Evolutionary conservation across 768 basidiomycete species (phyloP).

Genomic region (Rubroboletus pulcherrimus): DNA sequence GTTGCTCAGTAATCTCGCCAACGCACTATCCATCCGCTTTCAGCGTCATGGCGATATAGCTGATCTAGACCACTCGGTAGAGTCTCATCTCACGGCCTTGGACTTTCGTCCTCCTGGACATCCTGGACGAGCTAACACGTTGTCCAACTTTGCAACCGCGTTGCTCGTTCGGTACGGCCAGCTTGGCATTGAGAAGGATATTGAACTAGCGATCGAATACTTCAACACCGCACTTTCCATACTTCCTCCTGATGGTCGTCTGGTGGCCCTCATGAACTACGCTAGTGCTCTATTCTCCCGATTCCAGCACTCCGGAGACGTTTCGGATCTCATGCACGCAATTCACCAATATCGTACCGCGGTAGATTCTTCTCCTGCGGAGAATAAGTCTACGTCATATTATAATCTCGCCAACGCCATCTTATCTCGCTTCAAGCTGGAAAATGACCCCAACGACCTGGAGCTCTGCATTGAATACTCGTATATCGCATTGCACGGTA

Average conservation of each 20-base stretch:
- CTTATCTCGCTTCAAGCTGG: slow-evolving; percentile 27
- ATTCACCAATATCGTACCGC: slow-evolving; percentile 23
- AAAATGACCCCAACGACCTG: slow-evolving; percentile 18
- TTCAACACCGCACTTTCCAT: slow-evolving; percentile 21
- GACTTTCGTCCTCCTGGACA: slow-evolving; percentile 26
- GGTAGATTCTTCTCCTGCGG: slow-evolving; percentile 14
- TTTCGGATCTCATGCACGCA: slow-evolving; percentile 21
- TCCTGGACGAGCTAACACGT: slow-evolving; percentile 19
- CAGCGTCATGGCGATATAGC: slow-evolving; percentile 22
- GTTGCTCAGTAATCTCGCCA: slow-evolving; percentile 28
- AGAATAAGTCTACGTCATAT: slow-evolving; percentile 18
- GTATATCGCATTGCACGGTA: slow-evolving; percentile 12
- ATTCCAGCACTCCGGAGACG: slow-evolving; percentile 20
- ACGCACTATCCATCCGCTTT: slow-evolving; percentile 26
- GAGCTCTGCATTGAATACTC: slow-evolving; percentile 23
- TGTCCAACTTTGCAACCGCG: slow-evolving; percentile 30
- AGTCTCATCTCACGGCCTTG: slow-evolving; percentile 26
- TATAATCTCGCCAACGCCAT: slow-evolving; percentile 32
- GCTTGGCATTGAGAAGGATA: slow-evolving; percentile 20
- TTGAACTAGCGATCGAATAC: slow-evolving; percentile 28
- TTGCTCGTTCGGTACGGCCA: slow-evolving; percentile 27
- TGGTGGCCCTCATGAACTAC: slow-evolving; percentile 26
- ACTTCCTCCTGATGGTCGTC: slow-evolving; percentile 18
- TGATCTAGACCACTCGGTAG: slow-evolving; percentile 27
- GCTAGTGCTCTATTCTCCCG: slow-evolving; percentile 29